phyloP scores from a whole-genome alignment of 495 filamentous ascomycete genomes.

The Staphylotrichum tortipilum region DNA sequence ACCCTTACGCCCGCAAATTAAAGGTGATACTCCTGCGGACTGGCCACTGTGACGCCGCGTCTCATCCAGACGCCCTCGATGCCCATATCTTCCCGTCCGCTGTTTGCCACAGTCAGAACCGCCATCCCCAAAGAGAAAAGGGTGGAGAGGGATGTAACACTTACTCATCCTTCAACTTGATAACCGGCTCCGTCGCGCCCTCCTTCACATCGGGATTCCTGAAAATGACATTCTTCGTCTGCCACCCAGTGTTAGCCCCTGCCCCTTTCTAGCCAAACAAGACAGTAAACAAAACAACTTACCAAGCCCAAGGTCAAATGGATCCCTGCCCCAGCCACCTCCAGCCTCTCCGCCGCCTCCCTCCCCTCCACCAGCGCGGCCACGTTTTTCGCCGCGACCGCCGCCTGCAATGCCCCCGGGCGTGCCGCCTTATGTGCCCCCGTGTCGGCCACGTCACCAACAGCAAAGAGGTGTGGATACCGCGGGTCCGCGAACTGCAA shows the following conservation, averaged over 20 bases:
- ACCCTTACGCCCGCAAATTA: conserved; percentile 1
- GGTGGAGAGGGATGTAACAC: conserved; percentile 4
- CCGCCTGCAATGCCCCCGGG: conserved; percentile 44
- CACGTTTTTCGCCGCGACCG: conserved; percentile 49
- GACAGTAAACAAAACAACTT: conserved; percentile 3
- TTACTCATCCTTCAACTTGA: conserved; percentile 39
- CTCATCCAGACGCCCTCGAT: conserved; percentile 41
- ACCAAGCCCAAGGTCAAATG: conserved; percentile 48
- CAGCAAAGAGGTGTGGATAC: conserved; percentile 38
- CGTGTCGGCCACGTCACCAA: conserved; percentile 54
- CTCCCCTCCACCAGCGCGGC: conserved; percentile 31
- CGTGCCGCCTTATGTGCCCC: conserved; percentile 47
- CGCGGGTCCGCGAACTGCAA: conserved; percentile 43
- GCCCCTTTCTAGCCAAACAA: neutral
- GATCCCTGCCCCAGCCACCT: conserved; percentile 33
- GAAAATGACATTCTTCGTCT: conserved; percentile 45
- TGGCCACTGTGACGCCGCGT: conserved; percentile 28
- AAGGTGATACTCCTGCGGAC: conserved; percentile 32
- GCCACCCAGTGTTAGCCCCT: neutral
- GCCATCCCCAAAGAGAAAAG: neutral
- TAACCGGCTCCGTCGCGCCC: conserved; percentile 38
- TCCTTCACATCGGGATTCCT: conserved; percentile 38
- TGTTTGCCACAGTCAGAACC: conserved; percentile 18
- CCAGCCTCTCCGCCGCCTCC: conserved; percentile 24
- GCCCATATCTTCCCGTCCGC: conserved; percentile 42